Evolutionary conservation across 305 asterid species (phyloP).

Genomic region (Stenogyne calaminthoides): DNA sequence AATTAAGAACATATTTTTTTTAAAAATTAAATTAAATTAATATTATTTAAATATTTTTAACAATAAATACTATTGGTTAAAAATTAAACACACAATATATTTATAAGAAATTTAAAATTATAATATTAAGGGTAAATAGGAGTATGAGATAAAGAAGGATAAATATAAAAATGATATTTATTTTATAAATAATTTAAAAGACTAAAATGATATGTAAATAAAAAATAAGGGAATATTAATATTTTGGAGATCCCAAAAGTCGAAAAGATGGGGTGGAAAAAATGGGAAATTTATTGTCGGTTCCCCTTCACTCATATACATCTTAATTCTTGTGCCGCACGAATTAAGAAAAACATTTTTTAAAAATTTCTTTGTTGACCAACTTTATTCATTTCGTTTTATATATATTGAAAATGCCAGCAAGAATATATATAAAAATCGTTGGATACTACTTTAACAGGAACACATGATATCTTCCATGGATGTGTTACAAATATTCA

Average conservation of each 20-base stretch:
- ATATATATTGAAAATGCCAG: conserved; percentile 11
- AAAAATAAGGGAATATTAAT: too few relatives aligned
- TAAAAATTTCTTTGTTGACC: conserved; percentile 26
- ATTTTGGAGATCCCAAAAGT: background rate
- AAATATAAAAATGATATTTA: too few relatives aligned
- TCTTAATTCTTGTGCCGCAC: background rate
- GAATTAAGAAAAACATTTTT: conserved; percentile 9
- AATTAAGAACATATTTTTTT: too few relatives aligned
- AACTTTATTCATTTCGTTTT: background rate
- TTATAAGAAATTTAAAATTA: too few relatives aligned
- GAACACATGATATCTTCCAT: background rate
- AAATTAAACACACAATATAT: too few relatives aligned
- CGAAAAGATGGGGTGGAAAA: conserved; percentile 4
- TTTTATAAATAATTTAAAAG: too few relatives aligned
- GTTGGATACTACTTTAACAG: background rate
- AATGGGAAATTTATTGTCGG: conserved; percentile 26
- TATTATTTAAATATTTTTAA: too few relatives aligned
- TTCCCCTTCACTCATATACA: background rate
- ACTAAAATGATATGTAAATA: too few relatives aligned
- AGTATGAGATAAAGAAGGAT: too few relatives aligned
- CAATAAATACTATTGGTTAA: too few relatives aligned
- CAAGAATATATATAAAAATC: background rate
- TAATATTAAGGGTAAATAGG: too few relatives aligned
- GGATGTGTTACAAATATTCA: conserved; percentile 6
- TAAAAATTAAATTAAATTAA: too few relatives aligned